Evolutionary conservation across 192 early-diverging fungal genomes (phyloP), one percentile per base, ranked within the genome.

Genomic region (Coemansia aciculifera): DNA sequence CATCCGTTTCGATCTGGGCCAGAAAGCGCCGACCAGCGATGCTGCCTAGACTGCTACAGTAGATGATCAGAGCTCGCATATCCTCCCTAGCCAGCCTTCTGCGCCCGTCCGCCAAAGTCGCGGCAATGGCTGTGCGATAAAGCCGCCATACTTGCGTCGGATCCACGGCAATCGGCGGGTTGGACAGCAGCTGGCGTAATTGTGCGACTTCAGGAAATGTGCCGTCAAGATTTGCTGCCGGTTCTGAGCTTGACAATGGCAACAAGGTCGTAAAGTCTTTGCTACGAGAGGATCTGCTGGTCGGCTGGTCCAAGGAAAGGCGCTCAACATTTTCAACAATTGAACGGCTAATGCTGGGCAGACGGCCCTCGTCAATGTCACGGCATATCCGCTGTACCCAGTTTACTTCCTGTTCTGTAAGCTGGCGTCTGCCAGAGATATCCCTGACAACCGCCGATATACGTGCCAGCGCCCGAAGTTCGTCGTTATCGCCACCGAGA

Each of bases 1-100:
- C 29, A 40, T 78, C 80, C 15, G 62, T 7, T 59, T 83, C 80
- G 38, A 83, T 72, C 39, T 71, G 74, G 59, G 48, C 59, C 19
- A 78, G 48, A 46, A 77, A 68, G 11, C 61, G 59, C 27, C 36
- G 56, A 6, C 80, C 75, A 31, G 59, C 39, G 15, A 77, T 43
- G 11, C 3, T 32, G 4, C 80, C 80, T 6, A 78, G n/a, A 2
- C 27, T 59, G 21, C 59, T 15, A 42, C 71, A 75, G 59, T 71
- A 66, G 6, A 44, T 11, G 29, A 77, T 51, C 42, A 82, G 38
- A 1, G 10, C 36, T 24, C 5, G 27, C 34, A 72, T 62, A 12
- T 70, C 59, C 0, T 36, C 12, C 3, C 43, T 21, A 11, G 38
- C 43, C 51, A 72, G 24, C 10, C 24, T 27, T 24, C 6, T 52